A percentile compares a stretch with the other conserved stretches of the same genome.
Conservation (phyloP, 257 asterid species). For the Asclepias syriaca region DNA sequence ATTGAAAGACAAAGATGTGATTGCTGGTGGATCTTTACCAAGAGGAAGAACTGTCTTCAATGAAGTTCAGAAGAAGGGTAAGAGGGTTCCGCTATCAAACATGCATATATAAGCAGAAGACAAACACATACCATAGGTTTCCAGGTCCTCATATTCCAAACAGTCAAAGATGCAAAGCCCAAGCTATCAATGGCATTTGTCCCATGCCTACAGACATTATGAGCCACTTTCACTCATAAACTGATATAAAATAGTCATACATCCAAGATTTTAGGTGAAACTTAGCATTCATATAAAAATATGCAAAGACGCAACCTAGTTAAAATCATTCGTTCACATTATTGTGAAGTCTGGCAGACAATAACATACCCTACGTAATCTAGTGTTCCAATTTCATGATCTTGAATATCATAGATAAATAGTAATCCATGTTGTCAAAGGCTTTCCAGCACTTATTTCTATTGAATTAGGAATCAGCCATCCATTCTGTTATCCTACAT, state of each 20-base stretch:
- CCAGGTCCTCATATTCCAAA: constrained; percentile 99
- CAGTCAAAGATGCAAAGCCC: constrained; percentile 91
- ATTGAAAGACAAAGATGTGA: constrained; percentile 84
- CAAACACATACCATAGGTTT: constrained; percentile 73
- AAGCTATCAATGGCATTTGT: constrained; percentile 42
- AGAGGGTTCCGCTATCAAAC: constrained; percentile 10
- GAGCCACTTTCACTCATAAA: constrained; percentile 10
- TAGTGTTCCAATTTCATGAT: not conserved
- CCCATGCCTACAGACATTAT: constrained; percentile 54
- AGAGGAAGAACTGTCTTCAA: constrained; percentile 98
- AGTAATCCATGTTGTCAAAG: not conserved
- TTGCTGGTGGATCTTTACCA: constrained; percentile 97
- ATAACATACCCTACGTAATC: not conserved
- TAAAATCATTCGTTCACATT: not conserved
- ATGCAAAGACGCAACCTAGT: not conserved
- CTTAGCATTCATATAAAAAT: not conserved
- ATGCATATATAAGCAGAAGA: constrained; percentile 21
- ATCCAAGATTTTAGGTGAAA: not conserved
- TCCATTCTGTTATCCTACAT: not conserved
- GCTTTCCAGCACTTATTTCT: not conserved
- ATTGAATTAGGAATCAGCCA: not conserved
- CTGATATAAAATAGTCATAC: not conserved
- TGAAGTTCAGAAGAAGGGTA: constrained; percentile 33
- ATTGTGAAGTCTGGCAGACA: not conserved
- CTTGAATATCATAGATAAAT: not conserved